Evolutionary conservation across 306 rosid genomes (phyloP).

Genomic region (Prunus mume): DNA sequence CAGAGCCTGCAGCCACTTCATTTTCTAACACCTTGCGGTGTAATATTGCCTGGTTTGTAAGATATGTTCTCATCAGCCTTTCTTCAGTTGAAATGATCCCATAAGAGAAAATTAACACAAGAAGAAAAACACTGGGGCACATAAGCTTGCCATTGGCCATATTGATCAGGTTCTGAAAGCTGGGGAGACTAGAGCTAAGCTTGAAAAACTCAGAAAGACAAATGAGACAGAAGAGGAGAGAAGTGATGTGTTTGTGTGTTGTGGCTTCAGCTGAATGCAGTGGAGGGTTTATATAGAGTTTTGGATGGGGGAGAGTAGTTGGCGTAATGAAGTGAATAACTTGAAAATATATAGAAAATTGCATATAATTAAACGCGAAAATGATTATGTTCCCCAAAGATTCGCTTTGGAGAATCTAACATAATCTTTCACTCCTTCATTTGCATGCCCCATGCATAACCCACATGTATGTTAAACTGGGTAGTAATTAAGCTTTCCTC

Average conservation of each 20-base stretch:
- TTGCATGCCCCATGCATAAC: slow-evolving; percentile 54
- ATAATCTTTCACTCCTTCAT: slow-evolving; percentile 1
- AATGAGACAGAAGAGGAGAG: neutral
- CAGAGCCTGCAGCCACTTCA: neutral
- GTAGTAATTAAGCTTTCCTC: neutral
- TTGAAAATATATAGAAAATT: neutral
- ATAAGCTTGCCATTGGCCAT: slow-evolving; percentile 42
- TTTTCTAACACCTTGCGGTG: slow-evolving; percentile 23
- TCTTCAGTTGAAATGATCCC: slow-evolving; percentile 28
- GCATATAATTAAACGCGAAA: slow-evolving; percentile 14
- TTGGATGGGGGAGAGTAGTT: neutral
- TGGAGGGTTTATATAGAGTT: slow-evolving; percentile 46
- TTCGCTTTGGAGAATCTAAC: slow-evolving; percentile 17
- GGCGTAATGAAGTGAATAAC: neutral
- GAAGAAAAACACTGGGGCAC: slow-evolving; percentile 22
- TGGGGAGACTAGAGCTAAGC: too few relatives aligned
- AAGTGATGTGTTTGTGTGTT: neutral
- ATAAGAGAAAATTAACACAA: slow-evolving; percentile 28
- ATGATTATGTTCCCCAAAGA: slow-evolving; percentile 46
- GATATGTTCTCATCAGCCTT: slow-evolving; percentile 27
- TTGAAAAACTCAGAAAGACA: too few relatives aligned
- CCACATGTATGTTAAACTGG: neutral
- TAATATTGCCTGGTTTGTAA: neutral
- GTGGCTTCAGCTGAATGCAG: slow-evolving; percentile 27
- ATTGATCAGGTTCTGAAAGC: neutral